These are phyloP conservation scores for Phragmites australis DNA, from an alignment of 176 grass and related monocot genomes.

Conservation along the genomic window DNA sequence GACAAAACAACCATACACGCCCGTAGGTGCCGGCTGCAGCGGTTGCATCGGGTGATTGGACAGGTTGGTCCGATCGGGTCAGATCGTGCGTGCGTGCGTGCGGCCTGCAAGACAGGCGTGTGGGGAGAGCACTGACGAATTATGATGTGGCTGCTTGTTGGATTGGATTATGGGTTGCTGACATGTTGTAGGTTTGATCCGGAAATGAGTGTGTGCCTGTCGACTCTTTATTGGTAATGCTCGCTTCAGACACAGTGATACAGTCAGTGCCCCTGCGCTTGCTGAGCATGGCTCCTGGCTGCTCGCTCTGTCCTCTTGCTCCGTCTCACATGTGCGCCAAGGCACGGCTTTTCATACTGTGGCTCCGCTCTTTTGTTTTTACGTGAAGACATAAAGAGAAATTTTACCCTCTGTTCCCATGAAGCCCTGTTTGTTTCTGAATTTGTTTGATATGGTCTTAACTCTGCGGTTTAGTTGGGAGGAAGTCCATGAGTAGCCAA, in stretches of 20 bases:
- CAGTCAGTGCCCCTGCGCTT: not conserved
- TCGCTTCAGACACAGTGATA: not conserved
- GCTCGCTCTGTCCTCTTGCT: not conserved
- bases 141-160: not conserved
- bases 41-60: not conserved
- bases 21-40: too few species aligned
- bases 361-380: slow-evolving; percentile 26
- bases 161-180: not conserved
- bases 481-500: not conserved
- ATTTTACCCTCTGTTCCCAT: too few species aligned
- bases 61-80: slow-evolving; percentile 4
- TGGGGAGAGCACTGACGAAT: not conserved
- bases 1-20: too few species aligned
- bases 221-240: not conserved
- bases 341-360: slow-evolving; percentile 8
- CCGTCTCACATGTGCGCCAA: not conserved
- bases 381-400: not conserved
- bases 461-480: not conserved
- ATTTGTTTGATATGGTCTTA: not conserved
- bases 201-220: not conserved
- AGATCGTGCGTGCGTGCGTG: not conserved
- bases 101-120: not conserved
- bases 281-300: not conserved
- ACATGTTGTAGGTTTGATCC: not conserved
- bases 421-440: not conserved